A percentile compares a stretch with the other conserved stretches of the same genome.
Evolutionary conservation across 2,329 filamentous ascomycete species (phyloP).

Genomic region (Aspergillus japonicus): DNA sequence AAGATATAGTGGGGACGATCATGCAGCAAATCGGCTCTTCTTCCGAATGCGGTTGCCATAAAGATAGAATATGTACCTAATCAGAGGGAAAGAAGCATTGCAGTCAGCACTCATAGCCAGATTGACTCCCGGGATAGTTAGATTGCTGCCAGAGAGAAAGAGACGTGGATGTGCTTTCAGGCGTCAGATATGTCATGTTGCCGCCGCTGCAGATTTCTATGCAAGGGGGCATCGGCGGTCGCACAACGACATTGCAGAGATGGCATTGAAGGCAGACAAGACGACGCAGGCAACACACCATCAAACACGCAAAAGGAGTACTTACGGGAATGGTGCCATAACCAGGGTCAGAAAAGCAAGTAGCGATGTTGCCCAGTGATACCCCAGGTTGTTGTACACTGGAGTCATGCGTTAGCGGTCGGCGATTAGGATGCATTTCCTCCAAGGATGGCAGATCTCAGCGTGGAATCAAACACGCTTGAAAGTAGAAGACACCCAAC

Average conservation of each 20-base stretch:
- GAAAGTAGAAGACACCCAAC: background rate
- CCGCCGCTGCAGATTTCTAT: slow-evolving; percentile 11
- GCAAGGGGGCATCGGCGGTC: slow-evolving; percentile 11
- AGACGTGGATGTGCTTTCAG: background rate
- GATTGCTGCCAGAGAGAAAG: background rate
- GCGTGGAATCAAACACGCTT: background rate
- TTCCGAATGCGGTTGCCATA: slow-evolving; percentile 44
- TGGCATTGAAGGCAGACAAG: slow-evolving; percentile 1
- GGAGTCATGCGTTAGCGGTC: slow-evolving; percentile 24
- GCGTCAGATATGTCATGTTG: slow-evolving; percentile 12
- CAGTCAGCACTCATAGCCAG: background rate
- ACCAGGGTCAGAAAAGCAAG: slow-evolving; percentile 45
- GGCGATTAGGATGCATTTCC: slow-evolving; percentile 11
- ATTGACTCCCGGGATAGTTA: background rate
- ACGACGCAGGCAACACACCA: slow-evolving; percentile 4
- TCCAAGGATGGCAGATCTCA: background rate
- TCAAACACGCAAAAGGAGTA: slow-evolving; percentile 9
- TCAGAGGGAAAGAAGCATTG: background rate
- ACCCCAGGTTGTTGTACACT: slow-evolving; percentile 50
- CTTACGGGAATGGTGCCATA: slow-evolving; percentile 49
- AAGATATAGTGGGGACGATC: slow-evolving; percentile 15
- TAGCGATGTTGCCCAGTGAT: slow-evolving; percentile 48
- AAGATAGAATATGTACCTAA: slow-evolving; percentile 46
- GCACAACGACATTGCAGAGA: slow-evolving; percentile 8
- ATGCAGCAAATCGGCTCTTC: slow-evolving; percentile 41